Evolutionary conservation across 2,329 filamentous ascomycete species (phyloP).

Genomic region (Diaporthe helianthi): DNA sequence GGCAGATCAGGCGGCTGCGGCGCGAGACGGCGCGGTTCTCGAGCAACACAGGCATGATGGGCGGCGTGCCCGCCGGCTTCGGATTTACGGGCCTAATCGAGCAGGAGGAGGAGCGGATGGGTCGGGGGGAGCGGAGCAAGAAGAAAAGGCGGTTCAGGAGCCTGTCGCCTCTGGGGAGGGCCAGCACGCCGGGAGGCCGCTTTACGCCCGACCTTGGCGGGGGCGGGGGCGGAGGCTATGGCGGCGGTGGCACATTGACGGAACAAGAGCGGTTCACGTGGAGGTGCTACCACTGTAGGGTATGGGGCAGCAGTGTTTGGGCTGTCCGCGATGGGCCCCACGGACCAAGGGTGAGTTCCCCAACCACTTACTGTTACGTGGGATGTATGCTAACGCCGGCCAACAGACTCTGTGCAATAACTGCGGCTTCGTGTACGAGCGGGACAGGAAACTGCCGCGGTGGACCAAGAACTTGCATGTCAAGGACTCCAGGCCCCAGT

Average conservation of each 20-base stretch:
- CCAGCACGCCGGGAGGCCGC: slow-evolving; percentile 71
- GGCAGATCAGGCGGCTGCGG: slow-evolving; percentile 84
- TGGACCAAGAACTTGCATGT: slow-evolving; percentile 76
- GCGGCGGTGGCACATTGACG: slow-evolving; percentile 69
- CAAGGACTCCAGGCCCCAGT: slow-evolving; percentile 42
- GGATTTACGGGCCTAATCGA: slow-evolving; percentile 60
- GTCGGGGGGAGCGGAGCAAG: slow-evolving; percentile 89
- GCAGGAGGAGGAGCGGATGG: slow-evolving; percentile 81
- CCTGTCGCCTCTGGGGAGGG: slow-evolving; percentile 77
- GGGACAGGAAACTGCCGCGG: slow-evolving; percentile 81
- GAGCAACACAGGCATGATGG: slow-evolving; percentile 81
- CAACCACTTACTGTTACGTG: neutral
- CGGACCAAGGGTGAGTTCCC: slow-evolving; percentile 75
- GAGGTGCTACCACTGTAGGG: slow-evolving; percentile 86
- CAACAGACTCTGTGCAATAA: slow-evolving; percentile 86
- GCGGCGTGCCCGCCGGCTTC: slow-evolving; percentile 69
- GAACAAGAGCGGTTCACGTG: slow-evolving; percentile 83
- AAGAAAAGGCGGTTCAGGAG: slow-evolving; percentile 94
- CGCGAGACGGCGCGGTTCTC: slow-evolving; percentile 93
- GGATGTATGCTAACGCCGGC: slow-evolving; percentile 36
- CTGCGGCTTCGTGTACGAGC: slow-evolving; percentile 88
- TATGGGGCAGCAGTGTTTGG: slow-evolving; percentile 93
- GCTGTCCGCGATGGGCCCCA: slow-evolving; percentile 89
- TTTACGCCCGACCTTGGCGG: slow-evolving; percentile 79
- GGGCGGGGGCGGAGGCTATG: slow-evolving; percentile 75